Evolutionary conservation across 1,284 basidiomycete genomes (phyloP).

Genomic region (Erythrobasidium hasegawianum): DNA sequence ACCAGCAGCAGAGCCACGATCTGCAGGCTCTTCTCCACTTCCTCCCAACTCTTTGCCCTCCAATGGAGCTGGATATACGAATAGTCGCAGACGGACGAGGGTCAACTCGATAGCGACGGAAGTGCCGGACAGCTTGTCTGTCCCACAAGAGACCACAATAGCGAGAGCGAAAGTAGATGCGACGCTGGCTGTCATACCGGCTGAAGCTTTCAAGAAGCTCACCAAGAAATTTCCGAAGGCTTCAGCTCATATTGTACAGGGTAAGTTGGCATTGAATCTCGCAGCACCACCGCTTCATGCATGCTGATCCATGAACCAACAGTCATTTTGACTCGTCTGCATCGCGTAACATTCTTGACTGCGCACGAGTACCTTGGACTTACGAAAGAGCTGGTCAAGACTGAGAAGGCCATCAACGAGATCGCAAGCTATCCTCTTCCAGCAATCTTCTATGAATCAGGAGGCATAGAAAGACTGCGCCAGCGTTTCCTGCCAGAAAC

Average conservation of each 20-base stretch:
- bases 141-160: constrained; percentile 53
- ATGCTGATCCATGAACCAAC: constrained; percentile 11
- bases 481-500: constrained; percentile 62
- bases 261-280: too few species aligned
- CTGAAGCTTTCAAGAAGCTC: constrained; percentile 83
- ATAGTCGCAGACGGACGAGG: constrained; percentile 1
- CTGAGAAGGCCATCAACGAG: constrained; percentile 94
- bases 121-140: background rate
- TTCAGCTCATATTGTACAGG: constrained; percentile 94
- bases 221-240: constrained; percentile 96
- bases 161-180: constrained; percentile 90
- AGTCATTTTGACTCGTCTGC: constrained; percentile 94
- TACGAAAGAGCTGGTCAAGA: constrained; percentile 89
- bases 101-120: constrained; percentile 10
- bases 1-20: background rate
- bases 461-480: constrained; percentile 80
- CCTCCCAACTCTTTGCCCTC: background rate
- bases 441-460: constrained; percentile 84
- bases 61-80: background rate
- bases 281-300: too few species aligned
- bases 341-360: constrained; percentile 88
- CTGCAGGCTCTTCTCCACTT: background rate
- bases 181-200: constrained; percentile 96
- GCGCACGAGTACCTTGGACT: constrained; percentile 94
- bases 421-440: constrained; percentile 94